Evolutionary conservation across 345 rosid genomes (phyloP), one percentile per base, ranked within the genome.

Genomic region (Salix arbutifolia): DNA sequence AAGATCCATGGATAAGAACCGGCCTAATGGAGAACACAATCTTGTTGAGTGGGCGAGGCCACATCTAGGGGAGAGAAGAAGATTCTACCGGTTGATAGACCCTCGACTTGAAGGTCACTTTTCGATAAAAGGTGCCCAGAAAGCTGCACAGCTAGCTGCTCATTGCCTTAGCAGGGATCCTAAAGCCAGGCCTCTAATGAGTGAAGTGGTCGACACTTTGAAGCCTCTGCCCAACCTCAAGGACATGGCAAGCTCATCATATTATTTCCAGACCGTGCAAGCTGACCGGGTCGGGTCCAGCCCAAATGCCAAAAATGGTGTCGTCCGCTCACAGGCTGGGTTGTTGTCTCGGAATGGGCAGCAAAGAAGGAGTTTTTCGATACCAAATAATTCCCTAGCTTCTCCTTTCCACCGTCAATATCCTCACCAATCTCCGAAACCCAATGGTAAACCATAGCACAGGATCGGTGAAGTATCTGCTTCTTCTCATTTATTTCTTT

Each of bases 1-100:
- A 81, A 89, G 98, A 87, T 92, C 99, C n/a, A 87, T 95, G 91
- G 99, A 93, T 84, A 95, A 91, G 85, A 95, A 90, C 71, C 91
- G 97, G 4, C 98, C 98, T 2, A 90, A 92, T 64, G 75, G 65
- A 25, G 92, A 93, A 77, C 88, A 92, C 67, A 95, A 93, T 82
- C 94, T 95, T 4, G 98, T 95, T 65, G 80, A 90, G 35, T 93
- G 99, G 99, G 98, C 99, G 26, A 87, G 92, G 60, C 93, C 97
- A 11, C 89, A 91, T 83, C 83, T 96, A 56, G 85, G 89, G 21
- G 96, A 96, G 86, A 93, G 87, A 85, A 80, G 98, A 85, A 90
- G 91, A 84, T 77, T 92, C 64, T 91, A 88, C 85, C 84, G 90
- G 40, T 80, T 93, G 48, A 92, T 91, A 13, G 99, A 93, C 84